These are phyloP conservation scores for Xylaria castorea DNA, from an alignment of 495 filamentous ascomycete species.

Conservation along the genomic window DNA sequence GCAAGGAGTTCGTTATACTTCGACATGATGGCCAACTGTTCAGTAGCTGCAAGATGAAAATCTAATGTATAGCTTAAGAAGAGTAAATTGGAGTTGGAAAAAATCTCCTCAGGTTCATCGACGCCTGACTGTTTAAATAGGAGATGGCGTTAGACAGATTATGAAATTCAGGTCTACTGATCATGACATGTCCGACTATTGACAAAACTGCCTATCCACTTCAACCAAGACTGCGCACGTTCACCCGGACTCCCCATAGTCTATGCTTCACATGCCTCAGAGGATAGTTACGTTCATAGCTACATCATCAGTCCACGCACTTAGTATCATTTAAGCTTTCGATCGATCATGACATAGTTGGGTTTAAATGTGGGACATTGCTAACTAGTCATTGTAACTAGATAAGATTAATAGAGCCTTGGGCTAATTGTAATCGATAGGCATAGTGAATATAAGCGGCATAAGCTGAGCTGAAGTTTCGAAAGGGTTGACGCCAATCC, in stretches of 20 bases:
- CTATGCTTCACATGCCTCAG: not conserved
- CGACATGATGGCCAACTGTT: constrained; percentile 34
- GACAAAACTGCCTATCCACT: not conserved
- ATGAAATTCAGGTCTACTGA: not conserved
- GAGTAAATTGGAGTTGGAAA: not conserved
- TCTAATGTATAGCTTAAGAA: not conserved
- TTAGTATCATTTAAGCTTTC: not conserved
- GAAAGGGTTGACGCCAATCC: not conserved
- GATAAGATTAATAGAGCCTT: not conserved
- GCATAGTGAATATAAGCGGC: not conserved
- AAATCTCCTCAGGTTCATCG: not conserved
- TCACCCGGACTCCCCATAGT: not conserved
- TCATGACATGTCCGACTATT: not conserved
- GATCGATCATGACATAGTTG: not conserved
- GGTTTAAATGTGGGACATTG: not conserved
- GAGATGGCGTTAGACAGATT: not conserved
- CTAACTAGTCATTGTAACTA: not conserved
- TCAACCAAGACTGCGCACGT: not conserved
- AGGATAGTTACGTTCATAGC: not conserved
- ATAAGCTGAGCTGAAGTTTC: constrained; percentile 1
- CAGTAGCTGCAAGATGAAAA: constrained; percentile 34
- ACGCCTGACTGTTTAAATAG: not conserved
- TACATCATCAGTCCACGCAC: not conserved
- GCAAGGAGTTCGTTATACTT: not conserved
- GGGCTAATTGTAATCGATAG: not conserved